Evolutionary conservation across 2,329 filamentous ascomycete genomes (phyloP).

Genomic region (Colletotrichum eremochloae): DNA sequence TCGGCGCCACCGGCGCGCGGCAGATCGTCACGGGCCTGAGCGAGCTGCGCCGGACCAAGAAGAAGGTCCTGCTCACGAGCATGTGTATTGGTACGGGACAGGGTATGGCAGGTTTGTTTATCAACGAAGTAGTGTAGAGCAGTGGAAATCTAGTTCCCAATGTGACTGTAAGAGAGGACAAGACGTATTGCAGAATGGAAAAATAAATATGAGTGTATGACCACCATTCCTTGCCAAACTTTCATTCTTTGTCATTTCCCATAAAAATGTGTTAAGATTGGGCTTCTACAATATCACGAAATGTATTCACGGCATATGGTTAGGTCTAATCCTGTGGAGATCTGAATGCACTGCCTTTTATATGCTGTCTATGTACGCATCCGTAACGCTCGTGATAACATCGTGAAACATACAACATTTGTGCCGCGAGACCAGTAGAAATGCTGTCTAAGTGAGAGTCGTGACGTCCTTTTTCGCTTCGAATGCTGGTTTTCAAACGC

Average conservation of each 20-base stretch:
- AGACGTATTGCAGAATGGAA: neutral
- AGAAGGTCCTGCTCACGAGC: constrained; percentile 91
- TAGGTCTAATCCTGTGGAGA: neutral
- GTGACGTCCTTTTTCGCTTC: constrained; percentile 12
- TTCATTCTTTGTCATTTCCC: neutral
- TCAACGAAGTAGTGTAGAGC: constrained; percentile 62
- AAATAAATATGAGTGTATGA: constrained; percentile 7
- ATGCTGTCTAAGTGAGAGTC: neutral
- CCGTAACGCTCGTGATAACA: constrained; percentile 15
- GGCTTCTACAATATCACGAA: neutral
- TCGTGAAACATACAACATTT: constrained; percentile 14
- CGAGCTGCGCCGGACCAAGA: constrained; percentile 85
- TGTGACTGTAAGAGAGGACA: no score
- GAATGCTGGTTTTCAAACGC: constrained; percentile 34
- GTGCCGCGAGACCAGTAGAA: constrained; percentile 1
- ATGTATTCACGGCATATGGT: neutral
- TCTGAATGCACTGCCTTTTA: constrained; percentile 23
- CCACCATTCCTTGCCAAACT: neutral
- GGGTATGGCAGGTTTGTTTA: constrained; percentile 77
- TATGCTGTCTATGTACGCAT: constrained; percentile 18
- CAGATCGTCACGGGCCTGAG: constrained; percentile 92
- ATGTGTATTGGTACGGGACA: constrained; percentile 86
- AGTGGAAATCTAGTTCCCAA: neutral
- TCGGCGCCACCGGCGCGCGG: constrained; percentile 82
- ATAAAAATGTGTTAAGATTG: neutral